These are phyloP conservation scores for Ophiostoma tasmaniense DNA, from an alignment of 2,329 filamentous ascomycete genomes.

Conservation along the genomic window DNA sequence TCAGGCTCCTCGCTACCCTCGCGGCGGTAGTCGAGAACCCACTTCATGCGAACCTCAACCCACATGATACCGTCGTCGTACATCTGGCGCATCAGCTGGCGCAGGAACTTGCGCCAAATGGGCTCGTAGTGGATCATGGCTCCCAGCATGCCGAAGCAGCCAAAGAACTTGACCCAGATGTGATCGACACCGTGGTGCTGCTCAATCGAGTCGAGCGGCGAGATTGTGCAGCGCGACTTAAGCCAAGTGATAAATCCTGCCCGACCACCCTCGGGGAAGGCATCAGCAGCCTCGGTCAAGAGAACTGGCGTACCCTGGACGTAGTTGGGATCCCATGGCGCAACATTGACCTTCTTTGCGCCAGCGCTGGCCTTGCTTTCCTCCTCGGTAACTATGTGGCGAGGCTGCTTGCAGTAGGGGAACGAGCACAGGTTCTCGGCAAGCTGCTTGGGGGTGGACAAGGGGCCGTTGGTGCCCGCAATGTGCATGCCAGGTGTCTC, in stretches of 20 bases:
- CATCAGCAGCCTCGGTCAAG: slow-evolving; percentile 54
- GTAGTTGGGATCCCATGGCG: slow-evolving; percentile 57
- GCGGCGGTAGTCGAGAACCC: slow-evolving; percentile 61
- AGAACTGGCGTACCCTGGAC: slow-evolving; percentile 49
- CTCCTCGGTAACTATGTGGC: slow-evolving; percentile 28
- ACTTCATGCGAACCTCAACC: slow-evolving; percentile 70
- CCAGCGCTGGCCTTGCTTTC: slow-evolving; percentile 11
- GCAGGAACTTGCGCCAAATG: slow-evolving; percentile 70
- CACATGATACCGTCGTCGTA: slow-evolving; percentile 77
- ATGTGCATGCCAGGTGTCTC: slow-evolving; percentile 67
- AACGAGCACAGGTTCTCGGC: slow-evolving; percentile 47
- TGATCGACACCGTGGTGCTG: slow-evolving; percentile 78
- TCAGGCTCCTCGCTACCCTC: slow-evolving; percentile 59
- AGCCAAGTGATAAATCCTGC: slow-evolving; percentile 71
- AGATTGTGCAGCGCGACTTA: slow-evolving; percentile 62
- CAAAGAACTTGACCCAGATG: slow-evolving; percentile 74
- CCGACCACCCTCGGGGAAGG: slow-evolving; percentile 65
- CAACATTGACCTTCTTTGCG: slow-evolving; percentile 28
- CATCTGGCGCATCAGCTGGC: slow-evolving; percentile 60
- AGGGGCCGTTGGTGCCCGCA: slow-evolving; percentile 43
- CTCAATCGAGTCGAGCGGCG: slow-evolving; percentile 60
- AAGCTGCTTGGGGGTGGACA: slow-evolving; percentile 46
- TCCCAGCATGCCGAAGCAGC: slow-evolving; percentile 64
- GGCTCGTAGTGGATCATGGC: slow-evolving; percentile 83
- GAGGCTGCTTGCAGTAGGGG: slow-evolving; percentile 42